Conservation (phyloP, 208 protist genomes). For the Trypanosoma vivax region DNA sequence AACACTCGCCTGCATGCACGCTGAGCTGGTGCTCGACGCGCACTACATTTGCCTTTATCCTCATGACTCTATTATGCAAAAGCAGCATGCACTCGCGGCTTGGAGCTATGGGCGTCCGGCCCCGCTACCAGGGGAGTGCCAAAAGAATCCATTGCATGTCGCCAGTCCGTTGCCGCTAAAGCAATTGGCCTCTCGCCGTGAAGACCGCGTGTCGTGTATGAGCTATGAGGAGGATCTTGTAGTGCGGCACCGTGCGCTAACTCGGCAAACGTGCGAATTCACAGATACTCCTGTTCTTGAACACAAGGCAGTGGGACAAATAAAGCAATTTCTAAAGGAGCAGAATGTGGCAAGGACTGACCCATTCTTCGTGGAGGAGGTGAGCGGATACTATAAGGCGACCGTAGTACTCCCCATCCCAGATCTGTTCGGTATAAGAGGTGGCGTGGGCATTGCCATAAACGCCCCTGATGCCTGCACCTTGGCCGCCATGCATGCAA, state of each 20-base stretch:
- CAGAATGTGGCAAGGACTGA: slow-evolving; percentile 28
- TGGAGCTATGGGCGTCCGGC: slow-evolving; percentile 74
- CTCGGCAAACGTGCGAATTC: slow-evolving; percentile 51
- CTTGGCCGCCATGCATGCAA: slow-evolving; percentile 79
- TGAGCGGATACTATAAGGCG: slow-evolving; percentile 43
- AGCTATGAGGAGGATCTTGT: slow-evolving; percentile 65
- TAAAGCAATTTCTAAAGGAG: slow-evolving; percentile 37
- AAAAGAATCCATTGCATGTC: slow-evolving; percentile 36
- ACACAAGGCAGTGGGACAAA: slow-evolving; percentile 30
- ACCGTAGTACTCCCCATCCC: slow-evolving; percentile 76
- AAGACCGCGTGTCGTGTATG: slow-evolving; percentile 13
- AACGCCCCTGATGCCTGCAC: slow-evolving; percentile 40
- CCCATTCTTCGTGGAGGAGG: slow-evolving; percentile 57
- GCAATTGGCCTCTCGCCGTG: slow-evolving; percentile 23
- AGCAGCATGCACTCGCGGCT: slow-evolving; percentile 59
- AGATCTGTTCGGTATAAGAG: slow-evolving; percentile 63
- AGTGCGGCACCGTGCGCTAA: slow-evolving; percentile 43
- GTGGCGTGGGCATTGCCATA: slow-evolving; percentile 68
- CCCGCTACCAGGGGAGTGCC: slow-evolving; percentile 37
- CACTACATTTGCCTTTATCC: slow-evolving; percentile 55
- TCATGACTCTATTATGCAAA: slow-evolving; percentile 45
- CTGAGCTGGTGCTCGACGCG: slow-evolving; percentile 77
- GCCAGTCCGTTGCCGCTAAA: slow-evolving; percentile 58
- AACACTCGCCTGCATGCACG: slow-evolving; percentile 82
- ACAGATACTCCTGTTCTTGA: slow-evolving; percentile 47